Base-by-base conservation (phyloP, 2,329 filamentous ascomycete species). In the Pseudogymnoascus verrucosus region DNA sequence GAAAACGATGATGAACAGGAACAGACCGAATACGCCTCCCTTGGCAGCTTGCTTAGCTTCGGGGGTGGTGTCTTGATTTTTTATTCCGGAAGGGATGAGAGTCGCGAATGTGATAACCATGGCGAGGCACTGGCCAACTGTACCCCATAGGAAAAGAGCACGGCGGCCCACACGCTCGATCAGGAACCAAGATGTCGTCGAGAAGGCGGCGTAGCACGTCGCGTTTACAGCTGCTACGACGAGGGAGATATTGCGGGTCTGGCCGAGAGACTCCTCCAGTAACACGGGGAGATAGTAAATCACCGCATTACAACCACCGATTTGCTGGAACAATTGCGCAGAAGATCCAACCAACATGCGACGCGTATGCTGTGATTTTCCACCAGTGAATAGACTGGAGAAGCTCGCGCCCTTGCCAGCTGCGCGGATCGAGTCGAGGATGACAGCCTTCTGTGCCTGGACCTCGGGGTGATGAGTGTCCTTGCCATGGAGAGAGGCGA, bases 101-200 rank as follows among this genome's bases (percentile, higher is more conserved):
- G 26, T 31, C 47, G 47, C 47, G 26, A 54, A 54, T 5, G 47
- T 54, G n/a, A 54, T 54, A 5, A 54, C 47, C 47, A 54, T 54
- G n/a, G 47, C 47, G n/a, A 54, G 47, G 26, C 47, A 54, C n/a
- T 54, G 47, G n/a, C 47, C 47, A 54, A 54, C 3, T 16, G 47
- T 31, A 19, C 47, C 47, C 47, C 47, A 54, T 10, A 90, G 75
- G 85, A 91, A 89, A 66, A 90, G 80, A 70, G 83, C 82, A 14
- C 88, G 81, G 31, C 88, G 85, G 8, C 86, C 86, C 1, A 86
- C 81, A 1, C 84, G 80, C 73, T 79, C 78, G 60, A 81, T 79
- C 1, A 76, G 66, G 5, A 76, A 69, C 37, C 76, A 68, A 2
- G 77, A 74, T 3, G 77, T 72, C n/a, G 75, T 74, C 0, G 75